A percentile compares a stretch with the other conserved stretches of the same genome.
Evolutionary conservation across 2,329 filamentous ascomycete genomes (phyloP).

Genomic region (Pseudogymnoascus sp.): DNA sequence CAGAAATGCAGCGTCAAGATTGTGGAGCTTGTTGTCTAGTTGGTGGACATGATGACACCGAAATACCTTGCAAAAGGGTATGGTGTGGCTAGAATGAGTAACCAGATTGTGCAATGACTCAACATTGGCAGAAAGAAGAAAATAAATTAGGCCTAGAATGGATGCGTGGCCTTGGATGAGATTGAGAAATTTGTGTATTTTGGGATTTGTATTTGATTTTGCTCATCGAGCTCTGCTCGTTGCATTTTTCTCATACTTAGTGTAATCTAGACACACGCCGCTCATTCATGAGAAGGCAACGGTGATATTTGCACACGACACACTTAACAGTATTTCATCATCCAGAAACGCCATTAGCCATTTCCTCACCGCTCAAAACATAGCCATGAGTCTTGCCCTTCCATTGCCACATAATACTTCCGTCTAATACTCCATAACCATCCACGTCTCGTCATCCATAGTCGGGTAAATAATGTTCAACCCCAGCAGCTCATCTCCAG

Average conservation of each 20-base stretch:
- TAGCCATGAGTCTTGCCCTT: background rate
- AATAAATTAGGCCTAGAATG: background rate
- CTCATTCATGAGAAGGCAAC: slow-evolving; percentile 16
- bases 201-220: background rate
- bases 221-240: background rate
- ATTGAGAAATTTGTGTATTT: slow-evolving; percentile 36
- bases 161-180: slow-evolving; percentile 28
- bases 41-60: slow-evolving; percentile 17
- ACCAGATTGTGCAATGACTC: background rate
- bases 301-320: slow-evolving; percentile 11
- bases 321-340: background rate
- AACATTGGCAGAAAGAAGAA: background rate
- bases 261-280: slow-evolving; percentile 15
- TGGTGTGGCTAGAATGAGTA: background rate
- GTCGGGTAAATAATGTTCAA: slow-evolving; percentile 80
- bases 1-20: background rate
- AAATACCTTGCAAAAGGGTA: background rate
- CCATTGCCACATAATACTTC: background rate
- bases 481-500: slow-evolving; percentile 70
- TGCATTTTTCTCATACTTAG: background rate
- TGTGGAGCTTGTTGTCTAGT: slow-evolving; percentile 38
- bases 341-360: slow-evolving; percentile 9
- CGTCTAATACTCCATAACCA: slow-evolving; percentile 59
- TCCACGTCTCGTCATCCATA: slow-evolving; percentile 87
- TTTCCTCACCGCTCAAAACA: background rate